phyloP scores from a whole-genome alignment of 2,329 filamentous ascomycete genomes.

The Paraphoma sp. region DNA sequence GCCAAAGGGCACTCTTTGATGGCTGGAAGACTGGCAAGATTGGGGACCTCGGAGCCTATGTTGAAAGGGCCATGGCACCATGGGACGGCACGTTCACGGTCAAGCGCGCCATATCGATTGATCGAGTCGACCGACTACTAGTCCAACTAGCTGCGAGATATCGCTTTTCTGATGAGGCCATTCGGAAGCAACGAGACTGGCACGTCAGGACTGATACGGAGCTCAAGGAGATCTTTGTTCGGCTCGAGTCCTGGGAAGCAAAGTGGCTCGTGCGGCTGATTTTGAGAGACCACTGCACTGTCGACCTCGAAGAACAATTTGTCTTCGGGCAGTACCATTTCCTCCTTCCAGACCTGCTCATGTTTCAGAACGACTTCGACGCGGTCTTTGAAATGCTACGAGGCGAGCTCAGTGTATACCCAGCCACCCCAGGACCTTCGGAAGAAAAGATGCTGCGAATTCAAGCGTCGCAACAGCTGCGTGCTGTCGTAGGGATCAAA shows the following conservation, averaged over 20 bases:
- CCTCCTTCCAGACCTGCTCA: conserved; percentile 71
- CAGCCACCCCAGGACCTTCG: conserved; percentile 41
- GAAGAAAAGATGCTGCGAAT: conserved; percentile 42
- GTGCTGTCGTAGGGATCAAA: conserved; percentile 52
- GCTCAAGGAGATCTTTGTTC: conserved; percentile 52
- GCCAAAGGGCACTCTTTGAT: conserved; percentile 66
- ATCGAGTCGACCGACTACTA: conserved; percentile 74
- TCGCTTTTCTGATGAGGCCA: conserved; percentile 71
- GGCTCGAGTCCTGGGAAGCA: conserved; percentile 66
- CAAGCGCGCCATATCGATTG: conserved; percentile 61
- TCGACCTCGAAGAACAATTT: conserved; percentile 64
- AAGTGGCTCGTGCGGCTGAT: conserved; percentile 90
- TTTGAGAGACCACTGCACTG: conserved; percentile 75
- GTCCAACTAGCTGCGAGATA: conserved; percentile 71
- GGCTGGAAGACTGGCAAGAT: conserved; percentile 65
- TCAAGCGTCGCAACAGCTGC: conserved; percentile 48
- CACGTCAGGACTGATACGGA: conserved; percentile 30
- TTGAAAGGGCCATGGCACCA: conserved; percentile 67
- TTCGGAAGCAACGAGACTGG: conserved; percentile 27
- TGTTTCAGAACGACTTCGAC: conserved; percentile 72
- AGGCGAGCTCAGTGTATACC: conserved; percentile 47
- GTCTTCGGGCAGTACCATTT: conserved; percentile 71
- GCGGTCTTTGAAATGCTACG: conserved; percentile 65
- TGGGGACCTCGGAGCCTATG: conserved; percentile 75
- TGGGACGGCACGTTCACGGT: conserved; percentile 57